Evolutionary conservation across 2,329 filamentous ascomycete genomes (phyloP).

Genomic region (Nannizziopsis arthrosporioides): DNA sequence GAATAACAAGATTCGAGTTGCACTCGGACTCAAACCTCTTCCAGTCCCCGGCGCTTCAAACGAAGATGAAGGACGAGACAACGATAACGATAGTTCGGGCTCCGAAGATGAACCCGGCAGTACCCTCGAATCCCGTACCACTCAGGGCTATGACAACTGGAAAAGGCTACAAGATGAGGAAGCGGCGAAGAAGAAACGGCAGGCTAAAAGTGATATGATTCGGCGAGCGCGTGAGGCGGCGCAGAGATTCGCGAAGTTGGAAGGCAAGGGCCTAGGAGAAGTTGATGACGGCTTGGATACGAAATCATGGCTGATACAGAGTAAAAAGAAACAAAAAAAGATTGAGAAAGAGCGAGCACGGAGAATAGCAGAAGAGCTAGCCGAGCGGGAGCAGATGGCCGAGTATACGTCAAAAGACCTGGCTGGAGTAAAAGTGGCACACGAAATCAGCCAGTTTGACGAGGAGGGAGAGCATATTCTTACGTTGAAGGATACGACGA

Average conservation of each 20-base stretch:
- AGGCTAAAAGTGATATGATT: constrained; percentile 69
- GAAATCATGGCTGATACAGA: constrained; percentile 71
- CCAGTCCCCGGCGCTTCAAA: constrained; percentile 58
- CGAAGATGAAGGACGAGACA: constrained; percentile 38
- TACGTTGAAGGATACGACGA: constrained; percentile 84
- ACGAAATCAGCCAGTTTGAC: constrained; percentile 72
- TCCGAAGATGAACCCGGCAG: constrained; percentile 59
- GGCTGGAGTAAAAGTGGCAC: constrained; percentile 80
- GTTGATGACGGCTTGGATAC: constrained; percentile 60
- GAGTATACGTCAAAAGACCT: constrained; percentile 80
- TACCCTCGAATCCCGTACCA: constrained; percentile 60
- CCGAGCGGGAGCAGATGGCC: constrained; percentile 57
- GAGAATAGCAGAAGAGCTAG: constrained; percentile 61
- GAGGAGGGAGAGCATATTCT: constrained; percentile 71
- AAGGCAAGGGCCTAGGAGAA: constrained; percentile 77
- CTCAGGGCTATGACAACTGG: constrained; percentile 37
- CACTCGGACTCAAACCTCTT: constrained; percentile 80
- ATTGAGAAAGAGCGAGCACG: constrained; percentile 63
- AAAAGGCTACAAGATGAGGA: constrained; percentile 55
- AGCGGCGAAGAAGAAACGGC: constrained; percentile 62
- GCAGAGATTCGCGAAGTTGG: constrained; percentile 60
- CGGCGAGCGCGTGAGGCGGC: constrained; percentile 79
- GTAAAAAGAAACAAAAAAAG: constrained; percentile 90
- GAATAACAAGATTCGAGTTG: constrained; percentile 80
- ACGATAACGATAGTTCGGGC: constrained; percentile 33